Base-by-base conservation (phyloP, 2,329 filamentous ascomycete species). In the Exophiala bonariae region DNA sequence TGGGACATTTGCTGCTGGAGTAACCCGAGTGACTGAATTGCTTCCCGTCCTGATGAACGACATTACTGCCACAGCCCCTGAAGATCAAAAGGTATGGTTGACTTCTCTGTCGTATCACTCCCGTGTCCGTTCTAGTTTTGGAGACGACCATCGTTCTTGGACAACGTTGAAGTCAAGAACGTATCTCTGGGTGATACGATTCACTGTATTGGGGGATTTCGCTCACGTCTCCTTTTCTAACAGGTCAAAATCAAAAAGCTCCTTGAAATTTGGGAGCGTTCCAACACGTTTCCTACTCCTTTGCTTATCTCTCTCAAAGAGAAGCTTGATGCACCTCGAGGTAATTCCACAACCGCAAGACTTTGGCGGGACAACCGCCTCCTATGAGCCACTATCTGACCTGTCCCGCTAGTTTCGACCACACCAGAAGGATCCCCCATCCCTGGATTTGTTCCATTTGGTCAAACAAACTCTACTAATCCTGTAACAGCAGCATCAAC, bases 221-320 rank as follows among this genome's bases (percentile, higher is more conserved):
- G 74, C 76, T 79, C 74, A 79, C 76, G 64, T 72, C 69, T 70
- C 49, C 50, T 60, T 66, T 63, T 65, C 56, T 66, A 83, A 76
- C 86, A 93, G 87, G 89, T 95, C 67, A 97, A 96, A 76, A 92
- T 97, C 70, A 85, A 79, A 66, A 97, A 97, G 69, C 81, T 99
- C 60, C 77, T 97, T 72, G 91, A 96, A 66, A 99, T 99, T 59
- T 99, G 93, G 93, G 91, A 96, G 67, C 93, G 93, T 64, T 89
- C 89, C 56, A 85, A 87, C 65, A 97, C 91, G 17, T 97, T 99
- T 68, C 90, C 93, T 19, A 67, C 78, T 33, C 70, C 83, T 44
- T 85, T 96, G 82, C 81, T 99, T 60, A 67, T 73, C n/a, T 82
- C 81, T 30, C 95, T 95, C 78, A 92, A 89, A 71, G 79, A 88